Percentiles rank a stretch among this genome's conserved stretches.
phyloP scores from a whole-genome alignment of 1,284 basidiomycete species.

The Fomitiporia mediterranea region DNA sequence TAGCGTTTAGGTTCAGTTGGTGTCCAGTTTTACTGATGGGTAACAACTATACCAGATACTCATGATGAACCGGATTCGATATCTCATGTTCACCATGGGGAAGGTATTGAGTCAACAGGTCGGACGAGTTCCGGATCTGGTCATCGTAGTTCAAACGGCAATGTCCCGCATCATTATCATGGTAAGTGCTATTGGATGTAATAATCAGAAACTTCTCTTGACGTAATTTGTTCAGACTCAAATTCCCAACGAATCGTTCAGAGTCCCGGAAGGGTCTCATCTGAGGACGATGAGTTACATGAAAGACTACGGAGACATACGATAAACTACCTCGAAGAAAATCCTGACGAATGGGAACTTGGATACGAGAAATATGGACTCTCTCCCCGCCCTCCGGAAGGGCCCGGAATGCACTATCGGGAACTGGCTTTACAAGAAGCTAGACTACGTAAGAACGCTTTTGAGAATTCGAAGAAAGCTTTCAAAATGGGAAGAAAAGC shows the following conservation, averaged over 20 bases:
- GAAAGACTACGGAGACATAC: background rate
- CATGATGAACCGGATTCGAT: conserved; percentile 2
- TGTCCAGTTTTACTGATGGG: background rate
- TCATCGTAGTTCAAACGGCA: background rate
- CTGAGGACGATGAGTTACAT: background rate
- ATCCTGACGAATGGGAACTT: background rate
- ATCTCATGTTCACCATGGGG: background rate
- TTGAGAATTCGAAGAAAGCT: conserved; percentile 10
- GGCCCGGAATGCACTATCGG: conserved; percentile 7
- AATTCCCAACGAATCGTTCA: too few species aligned
- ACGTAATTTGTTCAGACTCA: too few species aligned
- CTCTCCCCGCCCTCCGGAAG: background rate
- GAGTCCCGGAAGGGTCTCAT: background rate
- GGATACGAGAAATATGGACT: background rate
- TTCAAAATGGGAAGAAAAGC: conserved; percentile 1
- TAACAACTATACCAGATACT: background rate
- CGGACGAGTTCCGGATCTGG: background rate
- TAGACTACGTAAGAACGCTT: conserved; percentile 1
- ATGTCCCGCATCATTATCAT: background rate
- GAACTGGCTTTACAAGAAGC: conserved; percentile 7
- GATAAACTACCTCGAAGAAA: background rate
- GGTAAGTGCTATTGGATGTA: too few species aligned
- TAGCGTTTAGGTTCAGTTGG: background rate
- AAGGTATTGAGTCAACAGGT: background rate
- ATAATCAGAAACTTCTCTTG: too few species aligned